These are phyloP conservation scores for Trichoderma endophyticum DNA, from an alignment of 2,329 filamentous ascomycete genomes.

Conservation along the genomic window DNA sequence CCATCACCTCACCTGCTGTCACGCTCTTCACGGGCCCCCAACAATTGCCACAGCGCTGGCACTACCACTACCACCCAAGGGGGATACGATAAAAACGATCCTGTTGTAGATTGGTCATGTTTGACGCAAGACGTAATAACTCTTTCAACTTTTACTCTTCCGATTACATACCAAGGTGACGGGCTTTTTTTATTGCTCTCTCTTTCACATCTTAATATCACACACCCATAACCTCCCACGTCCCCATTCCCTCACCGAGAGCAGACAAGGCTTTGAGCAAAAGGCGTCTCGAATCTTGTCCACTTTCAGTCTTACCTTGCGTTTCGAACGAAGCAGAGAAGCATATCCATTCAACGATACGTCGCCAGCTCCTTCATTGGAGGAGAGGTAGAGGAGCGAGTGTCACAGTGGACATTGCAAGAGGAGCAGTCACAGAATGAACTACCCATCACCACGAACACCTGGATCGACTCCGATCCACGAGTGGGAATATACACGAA, in stretches of 20 bases:
- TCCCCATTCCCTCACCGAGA: not conserved
- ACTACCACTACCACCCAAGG: constrained; percentile 9
- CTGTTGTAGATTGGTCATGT: constrained; percentile 44
- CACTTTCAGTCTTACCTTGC: not conserved
- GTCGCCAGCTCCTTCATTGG: constrained; percentile 18
- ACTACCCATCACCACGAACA: constrained; percentile 40
- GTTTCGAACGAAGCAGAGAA: not conserved
- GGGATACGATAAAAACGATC: constrained; percentile 18
- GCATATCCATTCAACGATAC: not conserved
- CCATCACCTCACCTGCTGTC: not conserved
- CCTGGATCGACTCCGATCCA: constrained; percentile 47
- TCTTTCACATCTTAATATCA: not conserved
- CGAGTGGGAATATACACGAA: constrained; percentile 53
- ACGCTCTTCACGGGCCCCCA: constrained; percentile 27
- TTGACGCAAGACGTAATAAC: constrained; percentile 52
- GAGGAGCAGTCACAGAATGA: constrained; percentile 39
- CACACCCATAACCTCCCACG: not conserved
- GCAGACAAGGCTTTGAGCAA: not conserved
- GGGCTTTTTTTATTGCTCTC: constrained; percentile 30
- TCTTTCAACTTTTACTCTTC: constrained; percentile 54
- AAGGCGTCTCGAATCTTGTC: not conserved
- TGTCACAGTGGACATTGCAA: constrained; percentile 33
- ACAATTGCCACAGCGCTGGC: constrained; percentile 28
- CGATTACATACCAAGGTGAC: constrained; percentile 63
- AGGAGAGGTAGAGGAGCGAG: constrained; percentile 29